phyloP scores from a whole-genome alignment of 2,329 filamentous ascomycete species.

The Amesomyces nigricolor region DNA sequence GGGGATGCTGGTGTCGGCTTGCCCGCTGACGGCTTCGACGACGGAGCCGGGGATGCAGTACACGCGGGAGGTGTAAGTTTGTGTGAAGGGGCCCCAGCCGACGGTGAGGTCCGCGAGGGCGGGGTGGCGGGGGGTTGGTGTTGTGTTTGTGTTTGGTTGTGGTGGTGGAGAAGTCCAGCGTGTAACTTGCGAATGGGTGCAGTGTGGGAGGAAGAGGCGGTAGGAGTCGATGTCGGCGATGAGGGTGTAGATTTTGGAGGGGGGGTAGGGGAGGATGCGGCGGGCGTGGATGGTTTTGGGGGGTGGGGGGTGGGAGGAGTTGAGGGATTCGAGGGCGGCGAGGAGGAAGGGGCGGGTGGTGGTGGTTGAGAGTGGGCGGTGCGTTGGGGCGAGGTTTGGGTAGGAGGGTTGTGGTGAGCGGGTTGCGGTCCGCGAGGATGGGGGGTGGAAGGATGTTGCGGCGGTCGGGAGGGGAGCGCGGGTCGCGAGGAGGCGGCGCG shows the following conservation, averaged over 20 bases:
- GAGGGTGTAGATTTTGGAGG: conserved; percentile 67
- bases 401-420: neutral
- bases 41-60: conserved; percentile 67
- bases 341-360: conserved; percentile 13
- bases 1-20: conserved; percentile 43
- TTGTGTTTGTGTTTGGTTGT: neutral
- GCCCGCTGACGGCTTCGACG: conserved; percentile 73
- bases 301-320: conserved; percentile 17
- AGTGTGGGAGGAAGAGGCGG: conserved; percentile 85
- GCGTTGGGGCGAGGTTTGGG: neutral
- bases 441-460: neutral
- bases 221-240: conserved; percentile 88
- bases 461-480: neutral
- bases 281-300: conserved; percentile 64
- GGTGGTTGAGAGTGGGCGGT: conserved; percentile 5
- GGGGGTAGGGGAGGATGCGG: conserved; percentile 70
- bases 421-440: neutral
- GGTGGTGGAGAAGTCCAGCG: conserved; percentile 54
- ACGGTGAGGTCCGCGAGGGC: conserved; percentile 72
- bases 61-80: conserved; percentile 75
- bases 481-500: neutral
- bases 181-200: conserved; percentile 70
- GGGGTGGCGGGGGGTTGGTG: conserved; percentile 41
- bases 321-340: conserved; percentile 11
- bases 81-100: conserved; percentile 78